Conservation (phyloP, 331 rosid species). For the Quercus lobata region DNA sequence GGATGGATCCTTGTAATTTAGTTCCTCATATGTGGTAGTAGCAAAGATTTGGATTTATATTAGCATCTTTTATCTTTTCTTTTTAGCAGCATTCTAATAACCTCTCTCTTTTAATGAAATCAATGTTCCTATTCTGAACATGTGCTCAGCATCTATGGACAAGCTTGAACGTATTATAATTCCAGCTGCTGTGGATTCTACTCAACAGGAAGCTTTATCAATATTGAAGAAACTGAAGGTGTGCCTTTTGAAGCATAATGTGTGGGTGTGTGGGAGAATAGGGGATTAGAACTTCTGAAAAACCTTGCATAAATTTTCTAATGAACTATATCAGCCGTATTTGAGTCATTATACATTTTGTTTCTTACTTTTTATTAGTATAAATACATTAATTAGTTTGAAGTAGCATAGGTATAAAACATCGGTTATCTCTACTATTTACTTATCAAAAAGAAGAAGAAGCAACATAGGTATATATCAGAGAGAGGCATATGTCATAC, state of each 20-base stretch:
- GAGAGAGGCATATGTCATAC: neutral
- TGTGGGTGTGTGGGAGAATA: neutral
- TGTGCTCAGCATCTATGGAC: constrained; percentile 27
- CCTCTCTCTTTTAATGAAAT: neutral
- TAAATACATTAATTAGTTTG: neutral
- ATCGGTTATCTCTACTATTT: neutral
- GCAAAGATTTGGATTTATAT: too few species aligned
- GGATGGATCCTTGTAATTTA: too few species aligned
- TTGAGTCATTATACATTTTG: neutral
- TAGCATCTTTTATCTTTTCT: neutral
- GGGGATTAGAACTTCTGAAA: neutral
- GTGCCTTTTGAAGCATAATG: constrained; percentile 18
- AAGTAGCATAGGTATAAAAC: neutral
- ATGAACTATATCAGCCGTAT: neutral
- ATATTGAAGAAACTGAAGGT: constrained; percentile 77
- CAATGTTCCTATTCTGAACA: neutral
- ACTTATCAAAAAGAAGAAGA: neutral
- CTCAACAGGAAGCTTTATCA: constrained; percentile 74
- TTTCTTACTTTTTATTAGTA: neutral
- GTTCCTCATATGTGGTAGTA: too few species aligned
- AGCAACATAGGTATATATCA: too few species aligned
- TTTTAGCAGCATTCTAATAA: neutral
- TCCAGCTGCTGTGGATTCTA: constrained; percentile 63
- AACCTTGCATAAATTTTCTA: neutral
- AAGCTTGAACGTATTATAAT: constrained; percentile 52